Evolutionary conservation across 148 eudicot species (phyloP).

Genomic region (Rhododendron griersonianum): DNA sequence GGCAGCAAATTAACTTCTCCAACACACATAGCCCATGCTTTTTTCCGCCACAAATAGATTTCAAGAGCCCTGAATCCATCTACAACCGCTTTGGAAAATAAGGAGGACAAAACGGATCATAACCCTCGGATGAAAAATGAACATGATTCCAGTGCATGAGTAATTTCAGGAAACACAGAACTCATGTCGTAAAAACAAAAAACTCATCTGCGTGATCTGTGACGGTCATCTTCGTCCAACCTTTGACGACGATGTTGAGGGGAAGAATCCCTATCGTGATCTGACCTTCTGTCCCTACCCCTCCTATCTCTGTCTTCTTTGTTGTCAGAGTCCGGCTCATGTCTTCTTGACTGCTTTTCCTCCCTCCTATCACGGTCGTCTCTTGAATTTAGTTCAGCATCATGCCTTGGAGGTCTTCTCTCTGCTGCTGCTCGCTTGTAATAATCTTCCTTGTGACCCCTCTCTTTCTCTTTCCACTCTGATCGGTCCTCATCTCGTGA

Average conservation of each 20-base stretch:
- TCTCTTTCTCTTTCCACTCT: constrained; percentile 24
- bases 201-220: constrained; percentile 6
- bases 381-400: constrained; percentile 34
- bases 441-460: constrained; percentile 20
- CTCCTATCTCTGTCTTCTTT: constrained; percentile 32
- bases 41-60: neutral
- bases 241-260: constrained; percentile 26
- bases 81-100: neutral
- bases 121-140: neutral
- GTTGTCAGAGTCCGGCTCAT: constrained; percentile 27
- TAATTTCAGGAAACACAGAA: neutral
- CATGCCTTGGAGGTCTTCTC: constrained; percentile 34
- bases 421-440: constrained; percentile 24
- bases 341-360: constrained; percentile 46
- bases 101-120: neutral
- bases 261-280: constrained; percentile 42
- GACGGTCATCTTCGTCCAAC: constrained; percentile 22
- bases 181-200: neutral
- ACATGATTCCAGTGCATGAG: neutral
- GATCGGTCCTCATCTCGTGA: constrained; percentile 25
- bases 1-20: neutral
- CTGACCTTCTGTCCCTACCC: constrained; percentile 28
- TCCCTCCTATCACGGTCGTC: constrained; percentile 47
- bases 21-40: neutral
- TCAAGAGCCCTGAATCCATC: neutral